Base-by-base conservation (phyloP, 306 rosid species). In the Castanospermum australe region DNA sequence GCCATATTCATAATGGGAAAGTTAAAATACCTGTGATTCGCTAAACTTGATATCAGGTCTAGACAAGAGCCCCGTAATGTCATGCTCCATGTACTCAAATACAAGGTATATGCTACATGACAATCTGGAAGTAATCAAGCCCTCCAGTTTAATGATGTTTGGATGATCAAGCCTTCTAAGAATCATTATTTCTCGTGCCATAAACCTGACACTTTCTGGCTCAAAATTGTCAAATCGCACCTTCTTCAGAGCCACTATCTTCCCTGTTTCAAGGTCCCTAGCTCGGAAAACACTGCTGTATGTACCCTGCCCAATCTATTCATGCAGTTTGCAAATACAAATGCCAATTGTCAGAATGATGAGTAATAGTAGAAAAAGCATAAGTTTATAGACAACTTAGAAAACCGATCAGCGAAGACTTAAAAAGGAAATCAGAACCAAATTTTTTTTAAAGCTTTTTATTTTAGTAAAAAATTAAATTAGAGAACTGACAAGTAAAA, bases 11-110 rank as follows among this genome's bases (percentile, higher is more conserved):
- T 3, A 39, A 62, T 45, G 68, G 77, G 57, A 69, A 73, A 76
- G 56, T 0, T 18, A 75, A 79, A 79, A 66, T 82, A 92, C 99
- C 98, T 96, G 99, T 79, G 99, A 85, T 81, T 96, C 98, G 21
- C 85, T 90, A 71, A 96, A 96, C 73, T 82, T 91, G 88, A 93
- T 86, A 48, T 93, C 94, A 12, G 98, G 98, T 80, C 93, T 86
- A 60, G 99, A 91, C 83, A 96, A 79, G 82, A 96, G 98, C 21
- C 99, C 99, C 14, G 98, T 91, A 65, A 95, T 87, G 57, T 95
- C 99, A 66, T 96, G 99, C 76, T 96, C 97, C 99, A 96, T 96
- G 84, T 96, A 96, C 88, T 96, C 99, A 9, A 96, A 96, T 33
- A 96, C 98, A 25, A 96, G 97, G 84, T 91, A 96, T 32, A 96